phyloP scores from a whole-genome alignment of 352 stramenopile genomes.

The Globisporangium alternatum region DNA sequence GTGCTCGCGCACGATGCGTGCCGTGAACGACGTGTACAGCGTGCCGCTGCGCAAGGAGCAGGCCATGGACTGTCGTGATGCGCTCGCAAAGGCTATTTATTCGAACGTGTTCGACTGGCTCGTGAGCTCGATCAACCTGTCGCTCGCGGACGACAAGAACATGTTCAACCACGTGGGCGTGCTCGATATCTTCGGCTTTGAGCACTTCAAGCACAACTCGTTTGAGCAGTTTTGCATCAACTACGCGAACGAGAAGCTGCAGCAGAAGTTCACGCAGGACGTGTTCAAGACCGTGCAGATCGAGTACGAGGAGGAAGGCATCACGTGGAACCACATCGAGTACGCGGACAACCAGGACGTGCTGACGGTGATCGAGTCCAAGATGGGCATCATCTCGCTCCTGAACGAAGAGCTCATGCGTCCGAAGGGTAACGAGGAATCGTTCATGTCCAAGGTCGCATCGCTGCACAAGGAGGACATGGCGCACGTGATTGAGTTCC shows the following conservation, averaged over 20 bases:
- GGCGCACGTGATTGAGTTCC: slow-evolving; percentile 82
- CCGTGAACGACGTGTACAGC: slow-evolving; percentile 50
- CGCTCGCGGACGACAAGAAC: slow-evolving; percentile 70
- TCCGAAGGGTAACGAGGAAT: slow-evolving; percentile 83
- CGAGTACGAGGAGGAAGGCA: slow-evolving; percentile 96
- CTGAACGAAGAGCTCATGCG: slow-evolving; percentile 90
- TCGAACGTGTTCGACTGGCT: slow-evolving; percentile 92
- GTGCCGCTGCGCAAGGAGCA: slow-evolving; percentile 57
- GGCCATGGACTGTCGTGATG: slow-evolving; percentile 83
- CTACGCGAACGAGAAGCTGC: slow-evolving; percentile 81
- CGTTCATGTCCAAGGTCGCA: slow-evolving; percentile 82
- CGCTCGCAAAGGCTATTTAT: slow-evolving; percentile 94
- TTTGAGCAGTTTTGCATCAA: slow-evolving; percentile 87
- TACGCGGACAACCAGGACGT: slow-evolving; percentile 91
- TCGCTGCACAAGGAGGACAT: slow-evolving; percentile 86
- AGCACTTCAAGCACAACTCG: slow-evolving; percentile 96
- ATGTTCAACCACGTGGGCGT: slow-evolving; percentile 92
- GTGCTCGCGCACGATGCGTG: slow-evolving; percentile 87
- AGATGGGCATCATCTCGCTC: slow-evolving; percentile 88
- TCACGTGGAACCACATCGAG: slow-evolving; percentile 90
- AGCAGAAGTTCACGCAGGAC: slow-evolving; percentile 88
- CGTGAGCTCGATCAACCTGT: slow-evolving; percentile 90
- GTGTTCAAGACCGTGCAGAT: slow-evolving; percentile 92
- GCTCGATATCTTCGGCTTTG: slow-evolving; percentile 99
- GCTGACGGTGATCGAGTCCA: slow-evolving; percentile 81